Evolutionary conservation across 179 eudicot species (phyloP).

Genomic region (Sideroxylon spinosum): DNA sequence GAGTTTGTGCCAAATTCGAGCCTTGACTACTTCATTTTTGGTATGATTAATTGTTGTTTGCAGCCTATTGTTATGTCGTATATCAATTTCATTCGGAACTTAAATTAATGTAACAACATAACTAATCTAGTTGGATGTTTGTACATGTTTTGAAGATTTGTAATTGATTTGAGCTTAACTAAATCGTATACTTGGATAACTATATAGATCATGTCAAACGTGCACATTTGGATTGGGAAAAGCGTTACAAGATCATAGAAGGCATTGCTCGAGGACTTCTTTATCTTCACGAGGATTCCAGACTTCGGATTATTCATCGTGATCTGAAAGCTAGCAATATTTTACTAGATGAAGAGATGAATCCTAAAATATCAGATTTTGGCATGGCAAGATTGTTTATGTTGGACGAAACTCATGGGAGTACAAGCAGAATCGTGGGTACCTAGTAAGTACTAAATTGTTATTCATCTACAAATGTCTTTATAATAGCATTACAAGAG

Average conservation of each 20-base stretch:
- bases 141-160: not conserved
- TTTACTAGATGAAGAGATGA: constrained; percentile 33
- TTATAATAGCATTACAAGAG: too few species aligned
- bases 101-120: not conserved
- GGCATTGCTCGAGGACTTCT: constrained; percentile 31
- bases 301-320: constrained; percentile 27
- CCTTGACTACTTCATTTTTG: constrained; percentile 9
- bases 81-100: not conserved
- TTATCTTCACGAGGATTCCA: constrained; percentile 34
- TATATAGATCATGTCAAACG: constrained; percentile 20
- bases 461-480: not conserved
- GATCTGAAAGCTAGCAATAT: constrained; percentile 31
- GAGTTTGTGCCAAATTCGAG: constrained; percentile 10
- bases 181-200: not conserved
- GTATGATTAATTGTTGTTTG: not conserved
- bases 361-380: constrained; percentile 41
- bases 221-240: constrained; percentile 23
- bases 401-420: constrained; percentile 26
- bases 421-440: constrained; percentile 24
- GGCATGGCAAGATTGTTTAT: constrained; percentile 39
- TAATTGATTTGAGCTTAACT: not conserved
- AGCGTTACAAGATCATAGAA: constrained; percentile 25
- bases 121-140: not conserved
- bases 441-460: constrained; percentile 10
- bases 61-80: not conserved